Percentiles rank a stretch among this genome's conserved stretches.
These are phyloP conservation scores for Selaginella tamariscina DNA, from an alignment of 75 land plant species.

Conservation along the genomic window DNA sequence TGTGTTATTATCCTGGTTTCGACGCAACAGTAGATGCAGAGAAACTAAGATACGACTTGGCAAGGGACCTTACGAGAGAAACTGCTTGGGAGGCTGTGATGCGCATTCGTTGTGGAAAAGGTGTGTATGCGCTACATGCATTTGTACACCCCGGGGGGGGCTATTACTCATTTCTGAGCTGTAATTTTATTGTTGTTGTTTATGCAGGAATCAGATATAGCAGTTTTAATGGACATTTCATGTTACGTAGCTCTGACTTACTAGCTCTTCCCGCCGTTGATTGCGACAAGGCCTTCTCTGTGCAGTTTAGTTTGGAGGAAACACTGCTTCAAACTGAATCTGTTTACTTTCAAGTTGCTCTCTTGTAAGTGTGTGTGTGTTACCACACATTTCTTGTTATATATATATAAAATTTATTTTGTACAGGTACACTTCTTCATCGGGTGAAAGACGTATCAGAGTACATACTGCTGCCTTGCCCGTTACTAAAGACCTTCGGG, in stretches of 20 bases:
- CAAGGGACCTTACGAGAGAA: constrained; percentile 87
- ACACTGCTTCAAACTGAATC: constrained; percentile 66
- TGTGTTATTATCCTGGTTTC: constrained; percentile 75
- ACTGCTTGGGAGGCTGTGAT: constrained; percentile 99
- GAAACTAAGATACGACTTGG: constrained; percentile 66
- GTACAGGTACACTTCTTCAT: constrained; percentile 75
- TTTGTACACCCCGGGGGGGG: no score
- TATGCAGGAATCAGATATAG: constrained; percentile 63
- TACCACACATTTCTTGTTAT: constrained; percentile 1
- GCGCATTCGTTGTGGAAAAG: constrained; percentile 97
- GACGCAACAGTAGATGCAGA: constrained; percentile 45
- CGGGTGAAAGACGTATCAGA: constrained; percentile 91
- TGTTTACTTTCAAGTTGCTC: constrained; percentile 92
- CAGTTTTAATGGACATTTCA: constrained; percentile 92
- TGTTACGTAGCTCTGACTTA: constrained; percentile 86
- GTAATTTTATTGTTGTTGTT: constrained; percentile 13
- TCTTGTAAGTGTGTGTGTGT: constrained; percentile 54
- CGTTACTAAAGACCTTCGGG: constrained; percentile 65
- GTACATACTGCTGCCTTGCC: constrained; percentile 91
- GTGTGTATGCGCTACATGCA: constrained; percentile 34
- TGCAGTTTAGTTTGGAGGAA: constrained; percentile 85
- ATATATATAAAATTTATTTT: constrained; percentile 6
- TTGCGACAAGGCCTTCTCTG: constrained; percentile 93
- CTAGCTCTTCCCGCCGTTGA: constrained; percentile 98
- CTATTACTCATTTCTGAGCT: background rate